Evolutionary conservation across 2,329 filamentous ascomycete genomes (phyloP).

Genomic region (Coleophoma cylindrospora): DNA sequence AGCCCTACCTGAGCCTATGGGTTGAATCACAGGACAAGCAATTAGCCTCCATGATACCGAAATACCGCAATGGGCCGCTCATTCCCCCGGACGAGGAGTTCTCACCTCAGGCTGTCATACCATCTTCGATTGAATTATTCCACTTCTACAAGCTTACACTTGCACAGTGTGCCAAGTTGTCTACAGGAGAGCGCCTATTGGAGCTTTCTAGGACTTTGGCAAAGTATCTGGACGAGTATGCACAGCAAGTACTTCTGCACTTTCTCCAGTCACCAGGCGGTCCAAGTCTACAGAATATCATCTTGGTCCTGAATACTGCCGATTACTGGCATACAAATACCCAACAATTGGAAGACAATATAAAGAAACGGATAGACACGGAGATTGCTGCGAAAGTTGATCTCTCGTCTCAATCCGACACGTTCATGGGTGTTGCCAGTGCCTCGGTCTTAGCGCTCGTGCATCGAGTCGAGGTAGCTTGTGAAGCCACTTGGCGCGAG

Average conservation of each 20-base stretch:
- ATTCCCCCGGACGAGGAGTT: conserved; percentile 87
- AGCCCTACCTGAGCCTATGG: conserved; percentile 95
- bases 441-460: conserved; percentile 81
- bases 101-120: conserved; percentile 80
- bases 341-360: conserved; percentile 88
- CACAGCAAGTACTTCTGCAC: conserved; percentile 81
- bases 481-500: conserved; percentile 88
- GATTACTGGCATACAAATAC: conserved; percentile 97
- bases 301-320: conserved; percentile 89
- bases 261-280: conserved; percentile 49
- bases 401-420: conserved; percentile 86
- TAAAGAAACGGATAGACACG: conserved; percentile 82
- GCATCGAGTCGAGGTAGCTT: conserved; percentile 73
- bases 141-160: conserved; percentile 93
- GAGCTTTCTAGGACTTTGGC: conserved; percentile 83
- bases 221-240: conserved; percentile 93
- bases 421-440: conserved; percentile 91
- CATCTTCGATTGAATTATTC: conserved; percentile 93
- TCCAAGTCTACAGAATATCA: conserved; percentile 65
- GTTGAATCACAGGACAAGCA: conserved; percentile 94
- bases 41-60: conserved; percentile 76
- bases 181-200: conserved; percentile 79
- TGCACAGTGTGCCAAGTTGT: conserved; percentile 93
- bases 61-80: conserved; percentile 78
- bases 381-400: conserved; percentile 75